Evolutionary conservation across 2,329 filamentous ascomycete species (phyloP).

Genomic region (Gremmenia infestans): DNA sequence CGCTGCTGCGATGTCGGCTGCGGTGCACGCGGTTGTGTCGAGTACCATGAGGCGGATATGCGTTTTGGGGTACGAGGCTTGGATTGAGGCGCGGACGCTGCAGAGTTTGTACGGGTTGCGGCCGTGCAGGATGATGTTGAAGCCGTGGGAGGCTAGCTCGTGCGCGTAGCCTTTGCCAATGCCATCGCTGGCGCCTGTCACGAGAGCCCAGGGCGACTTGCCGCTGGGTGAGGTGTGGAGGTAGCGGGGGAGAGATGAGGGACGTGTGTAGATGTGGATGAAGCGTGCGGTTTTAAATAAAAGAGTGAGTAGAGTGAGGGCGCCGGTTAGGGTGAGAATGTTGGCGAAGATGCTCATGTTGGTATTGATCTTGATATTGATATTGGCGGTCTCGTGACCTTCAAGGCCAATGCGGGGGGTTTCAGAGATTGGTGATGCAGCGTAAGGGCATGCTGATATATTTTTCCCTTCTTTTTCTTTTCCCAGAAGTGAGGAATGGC

Average conservation of each 20-base stretch:
- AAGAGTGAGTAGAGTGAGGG: slow-evolving; percentile 1
- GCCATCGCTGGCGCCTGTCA: slow-evolving; percentile 94
- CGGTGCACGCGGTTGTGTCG: background rate
- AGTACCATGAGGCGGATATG: background rate
- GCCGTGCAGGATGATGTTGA: slow-evolving; percentile 89
- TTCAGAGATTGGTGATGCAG: too few species aligned
- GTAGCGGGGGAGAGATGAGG: slow-evolving; percentile 3
- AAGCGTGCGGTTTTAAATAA: background rate
- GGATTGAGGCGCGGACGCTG: background rate
- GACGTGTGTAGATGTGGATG: slow-evolving; percentile 1
- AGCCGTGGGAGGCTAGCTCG: slow-evolving; percentile 81
- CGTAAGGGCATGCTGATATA: too few species aligned
- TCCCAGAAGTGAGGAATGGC: too few species aligned
- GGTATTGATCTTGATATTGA: too few species aligned
- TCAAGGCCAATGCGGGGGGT: too few species aligned
- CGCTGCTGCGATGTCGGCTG: background rate
- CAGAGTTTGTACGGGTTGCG: slow-evolving; percentile 47
- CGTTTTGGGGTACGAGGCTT: background rate
- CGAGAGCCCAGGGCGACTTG: slow-evolving; percentile 63
- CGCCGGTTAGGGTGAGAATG: background rate
- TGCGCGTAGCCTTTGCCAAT: slow-evolving; percentile 90
- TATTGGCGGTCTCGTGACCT: too few species aligned
- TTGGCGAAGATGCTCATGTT: background rate
- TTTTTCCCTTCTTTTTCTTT: too few species aligned
- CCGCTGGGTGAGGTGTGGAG: slow-evolving; percentile 1